Evolutionary conservation across 2,329 filamentous ascomycete species (phyloP), one percentile per base, ranked within the genome.

Genomic region (Helminthosporium solani): DNA sequence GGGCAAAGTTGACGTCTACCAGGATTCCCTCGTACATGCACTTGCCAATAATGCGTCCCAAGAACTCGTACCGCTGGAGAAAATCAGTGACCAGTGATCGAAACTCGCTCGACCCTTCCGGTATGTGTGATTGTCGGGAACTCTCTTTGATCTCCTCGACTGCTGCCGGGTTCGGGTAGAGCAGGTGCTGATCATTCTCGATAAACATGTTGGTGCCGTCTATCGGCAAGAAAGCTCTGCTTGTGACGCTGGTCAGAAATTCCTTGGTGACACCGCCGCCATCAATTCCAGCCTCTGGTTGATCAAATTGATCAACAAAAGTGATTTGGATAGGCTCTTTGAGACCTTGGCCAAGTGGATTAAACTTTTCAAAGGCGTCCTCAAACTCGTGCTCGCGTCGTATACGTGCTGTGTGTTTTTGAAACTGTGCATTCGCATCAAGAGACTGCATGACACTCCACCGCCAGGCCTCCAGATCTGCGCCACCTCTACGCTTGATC

Each of bases 251-350:
- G 1, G 86, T 96, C 11, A 99, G 77, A 52, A 99, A 99, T 62
- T 99, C 94, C 60, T 99, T 99, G 2, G 92, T 96, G 7, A 99
- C 94, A 52, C 94, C 94, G 7, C 94, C 94, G 0, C 94, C 94
- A 64, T 99, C 94, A 44, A 99, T 97, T 14, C 94, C 94, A 11
- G 92, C 92, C 71, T 99, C 94, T 7, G 83, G 78, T 1, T 86
- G 82, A 50, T 87, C 88, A 57, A 95, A 99, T 49, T 90, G 82
- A 65, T 99, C 94, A 34, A 96, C 85, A 67, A 99, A 99, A 0
- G 89, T 94, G 61, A 99, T 97, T 63, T 95, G 90, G 28, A 99
- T 96, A 0, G 90, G 90, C 63, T 97, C 92, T 65, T 97, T 97
- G 45, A 99, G 73, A 0, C 85, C 86, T 12, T 92, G 87, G 0